Evolutionary conservation across 2,329 filamentous ascomycete species (phyloP).

Genomic region (Chaetomium globosum): DNA sequence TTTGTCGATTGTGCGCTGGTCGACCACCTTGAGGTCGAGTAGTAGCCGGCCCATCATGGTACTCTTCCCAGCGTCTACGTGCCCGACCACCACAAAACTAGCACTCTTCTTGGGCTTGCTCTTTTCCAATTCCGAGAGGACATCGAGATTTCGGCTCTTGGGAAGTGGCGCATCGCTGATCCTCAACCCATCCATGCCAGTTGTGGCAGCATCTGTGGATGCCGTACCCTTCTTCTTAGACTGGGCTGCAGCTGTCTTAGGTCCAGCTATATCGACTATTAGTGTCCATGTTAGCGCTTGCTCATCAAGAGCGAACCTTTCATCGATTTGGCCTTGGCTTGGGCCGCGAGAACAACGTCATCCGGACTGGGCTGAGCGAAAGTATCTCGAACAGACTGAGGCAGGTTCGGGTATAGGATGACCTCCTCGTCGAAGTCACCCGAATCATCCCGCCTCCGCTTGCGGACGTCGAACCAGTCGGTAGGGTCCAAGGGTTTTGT

Average conservation of each 20-base stretch:
- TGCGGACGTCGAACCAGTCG: constrained; percentile 25
- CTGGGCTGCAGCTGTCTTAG: constrained; percentile 46
- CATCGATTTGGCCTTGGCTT: constrained; percentile 79
- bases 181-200: constrained; percentile 47
- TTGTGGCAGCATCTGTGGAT: constrained; percentile 42
- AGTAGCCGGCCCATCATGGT: constrained; percentile 96
- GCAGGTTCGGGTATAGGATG: constrained; percentile 52
- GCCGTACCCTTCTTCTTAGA: constrained; percentile 47
- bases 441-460: constrained; percentile 37
- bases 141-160: constrained; percentile 79
- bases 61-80: constrained; percentile 97
- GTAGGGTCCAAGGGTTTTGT: background rate
- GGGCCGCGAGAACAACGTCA: constrained; percentile 82
- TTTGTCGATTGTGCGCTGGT: constrained; percentile 84
- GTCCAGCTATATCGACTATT: constrained; percentile 56
- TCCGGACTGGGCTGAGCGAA: constrained; percentile 90
- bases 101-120: constrained; percentile 75
- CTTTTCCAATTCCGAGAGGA: constrained; percentile 77
- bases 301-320: constrained; percentile 73
- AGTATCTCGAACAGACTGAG: constrained; percentile 57
- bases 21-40: constrained; percentile 83
- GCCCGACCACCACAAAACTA: constrained; percentile 92
- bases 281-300: constrained; percentile 55
- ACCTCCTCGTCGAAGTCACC: constrained; percentile 40
- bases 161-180: constrained; percentile 57